Evolutionary conservation across 2,329 filamentous ascomycete genomes (phyloP).

Genomic region (Neoascochyta sp.): DNA sequence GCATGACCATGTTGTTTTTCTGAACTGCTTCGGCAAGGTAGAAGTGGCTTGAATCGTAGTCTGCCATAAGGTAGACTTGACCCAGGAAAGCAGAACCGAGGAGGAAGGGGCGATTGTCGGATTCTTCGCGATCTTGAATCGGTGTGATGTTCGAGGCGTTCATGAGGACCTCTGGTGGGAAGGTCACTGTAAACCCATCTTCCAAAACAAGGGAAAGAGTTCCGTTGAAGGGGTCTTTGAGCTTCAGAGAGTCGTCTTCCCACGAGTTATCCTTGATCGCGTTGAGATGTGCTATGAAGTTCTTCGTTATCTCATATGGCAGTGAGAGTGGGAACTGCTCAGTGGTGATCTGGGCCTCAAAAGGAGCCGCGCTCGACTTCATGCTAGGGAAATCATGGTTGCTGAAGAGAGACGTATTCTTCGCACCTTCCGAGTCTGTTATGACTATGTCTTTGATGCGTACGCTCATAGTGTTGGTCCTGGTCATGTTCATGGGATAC

Average conservation of each 20-base stretch:
- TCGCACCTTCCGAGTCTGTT: constrained; percentile 23
- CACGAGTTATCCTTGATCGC: constrained; percentile 38
- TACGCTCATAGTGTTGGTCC: constrained; percentile 38
- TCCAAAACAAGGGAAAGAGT: constrained; percentile 41
- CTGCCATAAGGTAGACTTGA: constrained; percentile 45
- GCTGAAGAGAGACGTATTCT: constrained; percentile 38
- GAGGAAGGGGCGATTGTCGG: constrained; percentile 31
- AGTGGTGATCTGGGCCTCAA: constrained; percentile 44
- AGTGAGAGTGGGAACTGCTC: constrained; percentile 43
- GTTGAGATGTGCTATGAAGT: constrained; percentile 37
- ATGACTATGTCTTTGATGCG: constrained; percentile 41
- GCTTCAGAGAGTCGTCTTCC: constrained; percentile 38
- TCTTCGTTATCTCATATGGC: constrained; percentile 40
- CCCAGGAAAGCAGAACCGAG: constrained; percentile 42
- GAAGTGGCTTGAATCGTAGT: constrained; percentile 41
- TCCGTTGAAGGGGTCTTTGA: constrained; percentile 38
- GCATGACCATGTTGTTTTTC: constrained; percentile 42
- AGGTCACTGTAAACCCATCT: constrained; percentile 40
- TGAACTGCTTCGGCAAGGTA: constrained; percentile 41
- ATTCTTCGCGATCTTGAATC: constrained; percentile 29
- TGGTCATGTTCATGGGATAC: constrained; percentile 30
- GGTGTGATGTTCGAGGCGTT: constrained; percentile 40
- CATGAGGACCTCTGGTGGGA: constrained; percentile 38
- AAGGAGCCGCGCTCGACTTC: constrained; percentile 26
- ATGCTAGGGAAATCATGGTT: constrained; percentile 28